Base-by-base conservation (phyloP, 2,329 filamentous ascomycete species). In the Ascosphaera pollenicola region DNA sequence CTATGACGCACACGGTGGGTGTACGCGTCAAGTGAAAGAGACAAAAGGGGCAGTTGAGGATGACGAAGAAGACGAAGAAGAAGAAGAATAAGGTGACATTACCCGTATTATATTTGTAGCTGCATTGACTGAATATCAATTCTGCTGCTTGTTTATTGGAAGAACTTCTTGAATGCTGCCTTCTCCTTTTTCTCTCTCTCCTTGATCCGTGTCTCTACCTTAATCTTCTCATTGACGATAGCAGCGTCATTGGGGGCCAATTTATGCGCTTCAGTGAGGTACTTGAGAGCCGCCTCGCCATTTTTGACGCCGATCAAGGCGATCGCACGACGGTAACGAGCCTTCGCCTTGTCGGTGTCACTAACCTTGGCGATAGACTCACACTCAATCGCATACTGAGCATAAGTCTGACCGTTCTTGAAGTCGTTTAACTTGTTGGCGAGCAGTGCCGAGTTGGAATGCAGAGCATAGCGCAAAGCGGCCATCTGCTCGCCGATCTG, bases 81-180 rank as follows among this genome's bases (percentile, higher is more conserved):
- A n/a, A n/a, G n/a, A n/a, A n/a, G n/a, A n/a, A n/a, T n/a, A n/a
- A n/a, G n/a, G n/a, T n/a, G n/a, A n/a, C n/a, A n/a, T n/a, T n/a
- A n/a, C n/a, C n/a, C n/a, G n/a, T n/a, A n/a, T n/a, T n/a, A n/a
- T n/a, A n/a, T n/a, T n/a, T n/a, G n/a, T n/a, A n/a, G n/a, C n/a
- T n/a, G n/a, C n/a, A n/a, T n/a, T n/a, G n/a, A n/a, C n/a, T n/a
- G n/a, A n/a, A n/a, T n/a, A n/a, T n/a, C n/a, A n/a, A n/a, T n/a
- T n/a, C n/a, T n/a, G n/a, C n/a, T n/a, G n/a, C n/a, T n/a, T 30
- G 15, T 38, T 58, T 52, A 75, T 32, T 64, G 57, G 54, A 95
- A 95, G 61, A 91, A 89, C 64, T 92, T 95, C 64, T 78, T 80
- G 56, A 87, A 92, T 4, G 77, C 78, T 49, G 80, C 82, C 70